Evolutionary conservation across 2,329 filamentous ascomycete species (phyloP), one percentile per base, ranked within the genome.

Genomic region (Zymoseptoria pseudotritici): DNA sequence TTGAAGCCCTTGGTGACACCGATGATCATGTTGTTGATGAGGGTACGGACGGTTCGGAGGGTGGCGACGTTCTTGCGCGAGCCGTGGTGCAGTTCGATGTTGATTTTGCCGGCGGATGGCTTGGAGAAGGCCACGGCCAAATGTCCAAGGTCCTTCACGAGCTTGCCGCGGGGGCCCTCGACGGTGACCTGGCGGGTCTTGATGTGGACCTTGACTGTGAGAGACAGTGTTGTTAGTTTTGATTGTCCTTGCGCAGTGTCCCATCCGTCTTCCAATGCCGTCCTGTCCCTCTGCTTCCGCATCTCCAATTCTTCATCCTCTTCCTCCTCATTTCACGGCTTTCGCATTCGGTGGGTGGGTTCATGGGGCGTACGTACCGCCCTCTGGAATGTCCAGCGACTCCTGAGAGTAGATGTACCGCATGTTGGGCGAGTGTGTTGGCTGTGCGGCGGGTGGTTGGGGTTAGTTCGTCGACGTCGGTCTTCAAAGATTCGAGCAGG

Each of bases 401-500:
- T 99, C 93, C 83, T 93, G 85, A 77, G 91, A 96, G 86, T 97
- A 91, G 84, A 99, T 96, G 90, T 97, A 97, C 86, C 90, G 95
- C 94, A 97, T 97, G 83, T 90, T 97, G 89, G 82, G 67, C 63
- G 56, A 36, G 50, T 26, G 24, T 53, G 52, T 54, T 58, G 56
- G 56, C 60, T 55, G 55, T 46, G 60, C 58, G 61, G 58, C 51
- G 61, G 22, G 74, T 46, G 36, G 2, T n/a, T 42, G 13, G 13
- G 36, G 36, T 46, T 46, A 46, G 36, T 46, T 46, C 17, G 36
- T 46, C 36, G 36, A 6, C 36, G 13, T 46, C 13, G 11, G 13
- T 46, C 36, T 13, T 46, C 13, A n/a, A 46, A 46, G 36, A 46
- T 46, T 46, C 26, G 26, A 29, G 26, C 2, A 29, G 26, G 26